Evolutionary conservation across 805 yeast species (phyloP).

Genomic region (Teunomyces panamensis): DNA sequence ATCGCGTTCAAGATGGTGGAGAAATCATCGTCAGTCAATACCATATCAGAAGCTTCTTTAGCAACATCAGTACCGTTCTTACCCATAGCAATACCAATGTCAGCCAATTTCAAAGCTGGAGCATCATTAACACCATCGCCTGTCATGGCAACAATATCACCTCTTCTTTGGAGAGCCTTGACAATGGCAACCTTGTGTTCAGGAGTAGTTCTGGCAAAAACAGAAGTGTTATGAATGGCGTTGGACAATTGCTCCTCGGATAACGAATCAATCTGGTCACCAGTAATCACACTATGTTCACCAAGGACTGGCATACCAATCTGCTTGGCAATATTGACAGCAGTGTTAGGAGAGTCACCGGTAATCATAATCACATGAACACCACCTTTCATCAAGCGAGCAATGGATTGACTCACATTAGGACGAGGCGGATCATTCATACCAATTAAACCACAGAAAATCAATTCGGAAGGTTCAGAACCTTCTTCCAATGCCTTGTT

Average conservation of each 20-base stretch:
- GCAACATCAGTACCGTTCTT: conserved; percentile 97
- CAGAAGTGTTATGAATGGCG: conserved; percentile 77
- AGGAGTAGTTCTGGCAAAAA: conserved; percentile 94
- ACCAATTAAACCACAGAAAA: conserved; percentile 84
- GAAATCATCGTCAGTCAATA: conserved; percentile 93
- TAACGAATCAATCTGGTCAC: conserved; percentile 77
- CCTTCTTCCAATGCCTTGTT: conserved; percentile 30
- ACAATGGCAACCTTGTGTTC: conserved; percentile 90
- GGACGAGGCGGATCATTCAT: conserved; percentile 99
- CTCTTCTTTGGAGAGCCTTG: conserved; percentile 82
- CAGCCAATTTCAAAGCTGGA: conserved; percentile 95
- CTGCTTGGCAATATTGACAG: conserved; percentile 77
- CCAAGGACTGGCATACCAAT: conserved; percentile 82
- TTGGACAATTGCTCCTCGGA: conserved; percentile 68
- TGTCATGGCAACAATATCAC: conserved; percentile 98
- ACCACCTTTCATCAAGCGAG: conserved; percentile 81
- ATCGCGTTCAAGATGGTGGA: conserved; percentile 84
- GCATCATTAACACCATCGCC: conserved; percentile 99
- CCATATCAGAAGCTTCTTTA: conserved; percentile 98
- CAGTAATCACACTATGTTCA: conserved; percentile 72
- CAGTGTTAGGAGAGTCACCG: conserved; percentile 89
- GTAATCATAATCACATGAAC: conserved; percentile 98
- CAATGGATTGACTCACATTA: conserved; percentile 71
- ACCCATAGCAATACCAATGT: conserved; percentile 94
- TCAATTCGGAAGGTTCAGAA: conserved; percentile 55